phyloP scores from a whole-genome alignment of 768 basidiomycete species.

The Xerocomus potaroensis region DNA sequence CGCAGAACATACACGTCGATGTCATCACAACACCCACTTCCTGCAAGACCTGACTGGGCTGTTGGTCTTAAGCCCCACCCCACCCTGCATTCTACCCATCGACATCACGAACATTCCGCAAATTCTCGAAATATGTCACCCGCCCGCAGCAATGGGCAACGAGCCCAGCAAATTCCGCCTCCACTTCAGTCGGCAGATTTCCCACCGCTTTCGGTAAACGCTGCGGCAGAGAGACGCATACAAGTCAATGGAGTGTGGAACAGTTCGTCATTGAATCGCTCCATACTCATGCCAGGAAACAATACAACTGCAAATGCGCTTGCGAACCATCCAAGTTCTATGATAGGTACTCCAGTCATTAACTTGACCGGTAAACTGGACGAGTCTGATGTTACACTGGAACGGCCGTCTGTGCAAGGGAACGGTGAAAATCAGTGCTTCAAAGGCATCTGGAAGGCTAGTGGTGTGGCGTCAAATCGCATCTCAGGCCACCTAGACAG shows the following conservation, averaged over 20 bases:
- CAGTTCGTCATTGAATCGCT: constrained; percentile 47
- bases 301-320: constrained; percentile 32
- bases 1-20: constrained; percentile 72
- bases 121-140: constrained; percentile 39
- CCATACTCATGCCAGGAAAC: constrained; percentile 45
- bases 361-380: constrained; percentile 31
- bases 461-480: constrained; percentile 8
- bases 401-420: constrained; percentile 48
- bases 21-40: constrained; percentile 73
- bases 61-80: constrained; percentile 78
- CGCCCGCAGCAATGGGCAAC: constrained; percentile 32
- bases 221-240: constrained; percentile 46
- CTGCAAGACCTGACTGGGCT: constrained; percentile 85
- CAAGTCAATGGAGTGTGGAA: constrained; percentile 71
- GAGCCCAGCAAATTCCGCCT: constrained; percentile 34
- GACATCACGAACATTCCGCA: constrained; percentile 50
- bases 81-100: constrained; percentile 50
- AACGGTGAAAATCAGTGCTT: constrained; percentile 36
- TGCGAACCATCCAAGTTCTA: constrained; percentile 35
- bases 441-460: constrained; percentile 27
- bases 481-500: constrained; percentile 20
- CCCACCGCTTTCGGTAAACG: constrained; percentile 53
- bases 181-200: constrained; percentile 62
- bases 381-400: constrained; percentile 43
- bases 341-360: constrained; percentile 2